Conservation (phyloP, 352 stramenopile species). For the Phytopythium montanum region DNA sequence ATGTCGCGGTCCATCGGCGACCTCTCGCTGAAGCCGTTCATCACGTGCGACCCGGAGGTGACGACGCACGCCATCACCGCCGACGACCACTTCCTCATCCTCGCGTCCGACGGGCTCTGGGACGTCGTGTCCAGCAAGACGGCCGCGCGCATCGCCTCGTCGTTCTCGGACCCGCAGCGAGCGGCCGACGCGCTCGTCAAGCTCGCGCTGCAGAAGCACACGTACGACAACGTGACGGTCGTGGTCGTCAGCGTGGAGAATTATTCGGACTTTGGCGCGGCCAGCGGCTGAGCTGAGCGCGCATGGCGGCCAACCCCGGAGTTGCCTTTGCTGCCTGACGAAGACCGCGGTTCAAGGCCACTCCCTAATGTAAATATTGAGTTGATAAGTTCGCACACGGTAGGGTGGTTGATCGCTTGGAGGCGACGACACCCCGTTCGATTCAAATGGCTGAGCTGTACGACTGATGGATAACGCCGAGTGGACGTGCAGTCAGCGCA, state of each 20-base stretch:
- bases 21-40: constrained; percentile 66
- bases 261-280: constrained; percentile 19
- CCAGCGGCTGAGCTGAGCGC: background rate
- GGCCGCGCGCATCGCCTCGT: constrained; percentile 51
- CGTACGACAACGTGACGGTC: constrained; percentile 79
- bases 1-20: constrained; percentile 86
- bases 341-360: background rate
- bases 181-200: constrained; percentile 57
- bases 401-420: no score
- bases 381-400: no score
- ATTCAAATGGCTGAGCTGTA: no score
- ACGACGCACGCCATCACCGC: constrained; percentile 49
- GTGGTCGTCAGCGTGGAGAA: constrained; percentile 63
- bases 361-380: background rate
- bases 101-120: constrained; percentile 82
- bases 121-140: constrained; percentile 72
- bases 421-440: no score
- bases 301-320: no score
- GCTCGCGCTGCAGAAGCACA: constrained; percentile 48
- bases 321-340: background rate
- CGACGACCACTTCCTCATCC: constrained; percentile 72
- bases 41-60: constrained; percentile 79
- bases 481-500: no score
- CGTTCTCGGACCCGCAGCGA: constrained; percentile 47
- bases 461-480: no score